Percentiles rank a stretch among this genome's conserved stretches.
phyloP scores from a whole-genome alignment of 371 early-diverging fungal species.

The Nematocida sp. region DNA sequence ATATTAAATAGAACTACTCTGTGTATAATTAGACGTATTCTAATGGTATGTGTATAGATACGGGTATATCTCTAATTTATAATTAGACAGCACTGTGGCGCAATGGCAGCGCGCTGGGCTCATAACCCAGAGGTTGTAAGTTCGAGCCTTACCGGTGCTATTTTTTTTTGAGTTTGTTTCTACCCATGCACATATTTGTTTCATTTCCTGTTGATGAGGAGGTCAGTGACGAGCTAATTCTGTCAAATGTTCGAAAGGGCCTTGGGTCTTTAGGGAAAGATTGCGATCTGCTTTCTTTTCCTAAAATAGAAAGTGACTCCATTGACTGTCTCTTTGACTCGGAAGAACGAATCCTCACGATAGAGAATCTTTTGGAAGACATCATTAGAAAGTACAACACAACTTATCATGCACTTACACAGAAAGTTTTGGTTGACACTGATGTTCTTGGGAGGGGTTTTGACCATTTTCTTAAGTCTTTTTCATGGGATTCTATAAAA shows the following conservation, averaged over 20 bases:
- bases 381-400: conserved; percentile 9
- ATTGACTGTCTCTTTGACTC: conserved; percentile 53
- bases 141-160: conserved; percentile 64
- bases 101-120: conserved; percentile 64
- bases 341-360: conserved; percentile 25
- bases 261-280: conserved; percentile 48
- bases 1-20: too few species aligned
- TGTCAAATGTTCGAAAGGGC: conserved; percentile 40
- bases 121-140: conserved; percentile 64
- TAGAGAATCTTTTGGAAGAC: conserved; percentile 46
- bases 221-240: conserved; percentile 18
- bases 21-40: too few species aligned
- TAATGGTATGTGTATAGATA: neutral
- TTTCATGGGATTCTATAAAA: conserved; percentile 27
- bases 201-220: conserved; percentile 50
- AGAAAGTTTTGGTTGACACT: neutral
- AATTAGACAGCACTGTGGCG: conserved; percentile 58
- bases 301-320: conserved; percentile 45
- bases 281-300: conserved; percentile 31
- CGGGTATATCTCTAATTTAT: neutral
- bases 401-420: neutral
- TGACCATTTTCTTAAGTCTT: conserved; percentile 55
- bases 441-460: conserved; percentile 44
- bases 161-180: conserved; percentile 45
- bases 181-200: conserved; percentile 59